Evolutionary conservation across 768 basidiomycete species (phyloP).

Genomic region (Boletus vermiculosoides): DNA sequence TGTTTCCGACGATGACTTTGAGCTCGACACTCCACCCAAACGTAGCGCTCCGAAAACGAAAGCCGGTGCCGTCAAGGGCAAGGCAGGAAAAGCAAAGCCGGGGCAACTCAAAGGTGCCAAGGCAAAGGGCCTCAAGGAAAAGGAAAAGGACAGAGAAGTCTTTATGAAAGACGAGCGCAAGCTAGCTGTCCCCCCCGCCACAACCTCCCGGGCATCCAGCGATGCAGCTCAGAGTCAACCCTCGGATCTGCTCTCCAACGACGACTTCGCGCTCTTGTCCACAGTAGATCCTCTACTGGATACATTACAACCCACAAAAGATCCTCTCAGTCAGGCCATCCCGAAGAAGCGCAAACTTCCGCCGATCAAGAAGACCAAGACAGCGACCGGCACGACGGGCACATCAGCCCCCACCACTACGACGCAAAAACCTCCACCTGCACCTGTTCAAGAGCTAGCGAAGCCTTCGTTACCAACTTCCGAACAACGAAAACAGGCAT

Average conservation of each 20-base stretch:
- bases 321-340: slow-evolving; percentile 23
- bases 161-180: slow-evolving; percentile 44
- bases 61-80: slow-evolving; percentile 24
- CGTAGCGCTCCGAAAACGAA: slow-evolving; percentile 25
- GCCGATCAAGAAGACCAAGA: slow-evolving; percentile 66
- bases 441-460: slow-evolving; percentile 22
- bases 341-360: slow-evolving; percentile 67
- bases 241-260: slow-evolving; percentile 33
- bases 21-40: slow-evolving; percentile 21
- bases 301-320: slow-evolving; percentile 29
- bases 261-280: slow-evolving; percentile 15
- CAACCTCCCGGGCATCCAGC: slow-evolving; percentile 27
- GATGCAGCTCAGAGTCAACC: slow-evolving; percentile 34
- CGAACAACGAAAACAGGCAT: slow-evolving; percentile 40
- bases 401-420: slow-evolving; percentile 26
- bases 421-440: slow-evolving; percentile 22
- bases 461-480: slow-evolving; percentile 28
- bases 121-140: slow-evolving; percentile 32
- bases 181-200: slow-evolving; percentile 13
- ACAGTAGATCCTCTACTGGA: slow-evolving; percentile 12
- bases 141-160: slow-evolving; percentile 37
- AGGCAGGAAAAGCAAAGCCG: slow-evolving; percentile 22
- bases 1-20: slow-evolving; percentile 28
- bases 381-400: slow-evolving; percentile 19
- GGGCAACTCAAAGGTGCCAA: slow-evolving; percentile 22